Percentiles rank a stretch among this genome's conserved stretches.
Evolutionary conservation across 2,329 filamentous ascomycete genomes (phyloP).

Genomic region (Camillea tinctor): DNA sequence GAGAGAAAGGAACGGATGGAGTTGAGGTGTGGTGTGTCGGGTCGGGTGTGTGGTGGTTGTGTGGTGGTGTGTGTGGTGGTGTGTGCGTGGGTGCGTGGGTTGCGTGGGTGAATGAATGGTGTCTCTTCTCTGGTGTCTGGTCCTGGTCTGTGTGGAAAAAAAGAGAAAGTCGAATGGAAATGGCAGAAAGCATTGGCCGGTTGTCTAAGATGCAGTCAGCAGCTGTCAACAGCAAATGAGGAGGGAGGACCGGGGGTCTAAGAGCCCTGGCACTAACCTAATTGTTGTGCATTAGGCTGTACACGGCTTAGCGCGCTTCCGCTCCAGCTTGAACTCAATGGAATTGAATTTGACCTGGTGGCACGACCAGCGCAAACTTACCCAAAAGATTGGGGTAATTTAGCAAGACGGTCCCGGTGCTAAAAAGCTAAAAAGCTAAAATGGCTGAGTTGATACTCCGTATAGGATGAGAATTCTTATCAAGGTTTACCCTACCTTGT

Average conservation of each 20-base stretch:
- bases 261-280: slow-evolving; percentile 3
- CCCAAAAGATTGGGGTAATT: neutral
- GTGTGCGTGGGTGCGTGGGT: neutral
- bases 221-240: slow-evolving; percentile 8
- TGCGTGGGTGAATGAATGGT: no score
- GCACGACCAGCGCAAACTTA: neutral
- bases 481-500: no score
- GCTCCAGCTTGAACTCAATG: neutral
- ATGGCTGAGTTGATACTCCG: no score
- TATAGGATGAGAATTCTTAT: no score
- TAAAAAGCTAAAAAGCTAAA: neutral
- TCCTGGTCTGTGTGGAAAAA: slow-evolving; percentile 4
- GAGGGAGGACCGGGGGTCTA: slow-evolving; percentile 5
- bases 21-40: neutral
- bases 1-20: slow-evolving; percentile 22
- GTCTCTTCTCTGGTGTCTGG: no score
- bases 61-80: neutral
- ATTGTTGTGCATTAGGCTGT: neutral
- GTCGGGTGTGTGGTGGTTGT: slow-evolving; percentile 1
- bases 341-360: neutral
- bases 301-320: neutral
- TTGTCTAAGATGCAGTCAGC: slow-evolving; percentile 24
- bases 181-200: slow-evolving; percentile 9
- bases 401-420: neutral
- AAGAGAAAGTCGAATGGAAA: slow-evolving; percentile 20